Evolutionary conservation across 495 filamentous ascomycete species (phyloP).

Genomic region (Hyaloscypha finlandica): DNA sequence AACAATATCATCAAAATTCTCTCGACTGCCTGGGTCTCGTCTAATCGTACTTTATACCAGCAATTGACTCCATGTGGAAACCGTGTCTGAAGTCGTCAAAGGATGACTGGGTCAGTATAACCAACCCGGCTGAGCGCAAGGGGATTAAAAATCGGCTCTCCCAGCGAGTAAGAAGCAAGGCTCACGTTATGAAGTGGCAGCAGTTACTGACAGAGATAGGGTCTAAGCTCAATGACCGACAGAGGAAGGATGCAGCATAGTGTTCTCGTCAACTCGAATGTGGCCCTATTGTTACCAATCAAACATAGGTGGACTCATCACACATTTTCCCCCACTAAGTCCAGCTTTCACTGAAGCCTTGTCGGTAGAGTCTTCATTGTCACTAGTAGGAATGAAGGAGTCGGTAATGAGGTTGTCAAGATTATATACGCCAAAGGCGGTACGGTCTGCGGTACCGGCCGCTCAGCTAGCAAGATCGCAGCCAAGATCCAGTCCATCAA

Average conservation of each 20-base stretch:
- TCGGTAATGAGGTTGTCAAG: constrained; percentile 40
- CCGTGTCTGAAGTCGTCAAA: constrained; percentile 18
- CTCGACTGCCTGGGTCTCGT: background rate
- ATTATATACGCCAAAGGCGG: constrained; percentile 49
- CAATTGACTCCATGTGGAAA: constrained; percentile 21
- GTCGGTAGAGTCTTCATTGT: constrained; percentile 28
- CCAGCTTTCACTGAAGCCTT: constrained; percentile 26
- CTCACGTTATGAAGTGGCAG: background rate
- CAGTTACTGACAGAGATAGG: constrained; percentile 7
- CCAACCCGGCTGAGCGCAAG: constrained; percentile 13
- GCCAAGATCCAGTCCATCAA: constrained; percentile 41
- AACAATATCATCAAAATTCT: background rate
- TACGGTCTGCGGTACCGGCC: constrained; percentile 55
- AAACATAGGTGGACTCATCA: constrained; percentile 20
- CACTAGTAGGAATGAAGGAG: constrained; percentile 27
- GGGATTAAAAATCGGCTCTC: constrained; percentile 21
- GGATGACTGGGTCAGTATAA: constrained; percentile 20
- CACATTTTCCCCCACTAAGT: constrained; percentile 33
- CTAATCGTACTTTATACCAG: background rate
- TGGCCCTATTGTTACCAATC: background rate
- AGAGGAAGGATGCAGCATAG: background rate
- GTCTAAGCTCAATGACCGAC: constrained; percentile 11
- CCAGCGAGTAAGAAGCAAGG: constrained; percentile 21
- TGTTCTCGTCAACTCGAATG: background rate
- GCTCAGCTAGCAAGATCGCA: constrained; percentile 38